phyloP scores from a whole-genome alignment of 495 filamentous ascomycete species.

The Penicillium silybi region DNA sequence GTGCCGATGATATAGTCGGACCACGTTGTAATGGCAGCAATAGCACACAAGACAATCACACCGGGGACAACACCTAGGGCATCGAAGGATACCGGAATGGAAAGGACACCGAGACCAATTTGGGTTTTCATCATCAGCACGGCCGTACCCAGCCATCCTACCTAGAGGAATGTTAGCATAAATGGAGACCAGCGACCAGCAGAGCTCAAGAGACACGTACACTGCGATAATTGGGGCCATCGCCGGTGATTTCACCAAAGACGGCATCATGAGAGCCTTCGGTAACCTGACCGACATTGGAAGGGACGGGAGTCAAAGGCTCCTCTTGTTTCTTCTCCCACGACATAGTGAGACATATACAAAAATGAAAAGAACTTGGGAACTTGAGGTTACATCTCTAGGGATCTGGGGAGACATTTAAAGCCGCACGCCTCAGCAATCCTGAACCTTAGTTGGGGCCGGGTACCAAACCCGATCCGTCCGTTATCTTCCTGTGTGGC shows the following conservation, averaged over 20 bases:
- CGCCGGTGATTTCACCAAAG: conserved; percentile 18
- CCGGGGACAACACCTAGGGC: conserved; percentile 55
- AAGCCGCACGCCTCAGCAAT: not conserved
- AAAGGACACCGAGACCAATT: conserved; percentile 60
- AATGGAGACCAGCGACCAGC: no score
- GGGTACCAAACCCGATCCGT: not conserved
- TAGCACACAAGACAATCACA: conserved; percentile 45
- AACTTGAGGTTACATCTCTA: not conserved
- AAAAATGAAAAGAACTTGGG: not conserved
- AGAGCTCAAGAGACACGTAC: conserved; percentile 1
- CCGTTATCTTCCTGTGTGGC: no score
- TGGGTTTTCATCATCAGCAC: conserved; percentile 42
- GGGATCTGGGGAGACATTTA: not conserved
- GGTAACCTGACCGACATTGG: conserved; percentile 3
- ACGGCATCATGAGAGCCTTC: conserved; percentile 18
- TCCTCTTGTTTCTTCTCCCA: conserved; percentile 5
- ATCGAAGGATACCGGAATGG: conserved; percentile 57
- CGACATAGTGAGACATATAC: conserved; percentile 7
- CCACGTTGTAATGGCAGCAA: conserved; percentile 66
- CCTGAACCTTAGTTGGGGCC: no score
- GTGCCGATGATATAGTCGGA: conserved; percentile 69
- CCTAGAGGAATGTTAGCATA: conserved; percentile 14
- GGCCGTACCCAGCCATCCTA: conserved; percentile 32
- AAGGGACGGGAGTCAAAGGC: not conserved
- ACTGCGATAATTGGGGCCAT: conserved; percentile 19